Percentiles rank a stretch among this genome's conserved stretches.
phyloP scores from a whole-genome alignment of 2,329 filamentous ascomycete species.

The Bipolaris bicolor region DNA sequence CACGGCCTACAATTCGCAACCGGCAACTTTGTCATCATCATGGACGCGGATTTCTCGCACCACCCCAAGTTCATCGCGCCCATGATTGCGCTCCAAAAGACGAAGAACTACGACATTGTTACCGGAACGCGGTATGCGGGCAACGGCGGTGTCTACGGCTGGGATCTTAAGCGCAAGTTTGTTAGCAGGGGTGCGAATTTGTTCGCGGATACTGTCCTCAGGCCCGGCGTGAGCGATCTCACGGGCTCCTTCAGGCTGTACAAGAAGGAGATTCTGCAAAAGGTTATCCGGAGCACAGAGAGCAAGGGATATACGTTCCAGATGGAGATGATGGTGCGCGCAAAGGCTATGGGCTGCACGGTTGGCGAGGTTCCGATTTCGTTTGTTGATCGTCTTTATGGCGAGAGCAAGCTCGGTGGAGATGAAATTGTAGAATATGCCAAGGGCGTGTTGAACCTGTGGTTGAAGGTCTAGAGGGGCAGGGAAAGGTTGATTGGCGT shows the following conservation, averaged over 20 bases:
- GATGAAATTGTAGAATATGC: conserved; percentile 97
- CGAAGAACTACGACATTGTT: conserved; percentile 89
- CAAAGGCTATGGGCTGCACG: conserved; percentile 92
- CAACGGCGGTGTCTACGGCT: conserved; percentile 85
- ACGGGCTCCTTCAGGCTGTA: conserved; percentile 95
- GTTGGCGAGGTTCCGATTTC: conserved; percentile 96
- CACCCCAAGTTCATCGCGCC: conserved; percentile 98
- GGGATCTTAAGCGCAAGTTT: conserved; percentile 83
- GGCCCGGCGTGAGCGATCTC: conserved; percentile 92
- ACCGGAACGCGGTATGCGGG: conserved; percentile 94
- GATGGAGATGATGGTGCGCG: conserved; percentile 99
- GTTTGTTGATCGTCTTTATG: conserved; percentile 91
- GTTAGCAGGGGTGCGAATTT: conserved; percentile 89
- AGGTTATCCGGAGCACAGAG: conserved; percentile 88
- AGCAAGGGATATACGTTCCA: conserved; percentile 99
- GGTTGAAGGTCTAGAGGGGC: conserved; percentile 55
- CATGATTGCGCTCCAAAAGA: conserved; percentile 85
- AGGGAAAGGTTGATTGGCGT: conserved; percentile 28
- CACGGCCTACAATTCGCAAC: conserved; percentile 89
- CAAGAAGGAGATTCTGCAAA: conserved; percentile 86
- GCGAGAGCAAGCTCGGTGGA: conserved; percentile 91
- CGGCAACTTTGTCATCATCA: conserved; percentile 98
- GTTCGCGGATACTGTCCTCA: conserved; percentile 91
- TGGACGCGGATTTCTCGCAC: conserved; percentile 99
- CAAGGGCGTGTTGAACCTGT: conserved; percentile 64